Base-by-base conservation (phyloP, 2,329 filamentous ascomycete genomes). In the Calonectria pseudoturangicola region DNA sequence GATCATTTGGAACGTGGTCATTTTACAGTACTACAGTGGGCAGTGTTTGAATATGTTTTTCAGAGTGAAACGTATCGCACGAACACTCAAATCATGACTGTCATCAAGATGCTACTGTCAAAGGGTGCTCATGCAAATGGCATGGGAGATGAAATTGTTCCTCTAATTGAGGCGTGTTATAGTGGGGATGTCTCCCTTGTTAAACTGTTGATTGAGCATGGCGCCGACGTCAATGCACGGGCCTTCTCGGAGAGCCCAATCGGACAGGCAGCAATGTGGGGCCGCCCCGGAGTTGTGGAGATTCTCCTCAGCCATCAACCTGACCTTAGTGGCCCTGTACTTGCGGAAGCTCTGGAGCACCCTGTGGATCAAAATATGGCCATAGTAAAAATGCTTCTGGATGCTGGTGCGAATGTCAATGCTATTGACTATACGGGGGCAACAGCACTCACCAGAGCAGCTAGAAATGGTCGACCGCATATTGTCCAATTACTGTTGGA, bases 341-440 rank as follows among this genome's bases (percentile, higher is more conserved):
- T 51, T 30, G 25, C 48, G n/a, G n/a, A n/a, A n/a, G n/a, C n/a
- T n/a, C n/a, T n/a, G n/a, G n/a, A n/a, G n/a, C n/a, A n/a, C n/a
- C n/a, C n/a, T n/a, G n/a, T n/a, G n/a, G n/a, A n/a, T n/a, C n/a
- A n/a, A n/a, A n/a, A n/a, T n/a, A n/a, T n/a, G n/a, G n/a, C n/a
- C n/a, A n/a, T n/a, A n/a, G n/a, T n/a, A n/a, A n/a, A n/a, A n/a
- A n/a, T 30, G 25, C 48, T 51, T 18, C 48, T 51, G 8, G 50
- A 54, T 54, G 50, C 50, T 6, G 50, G 50, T 54, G 50, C 50
- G 18, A 16, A 16, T 8, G 27, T 54, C 28, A 54, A 54, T 33
- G 50, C n/a, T n/a, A n/a, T n/a, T n/a, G n/a, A n/a, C n/a, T n/a
- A n/a, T n/a, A n/a, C n/a, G n/a, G 50, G 25, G 6, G 12, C 16